Percentiles rank a stretch among this genome's conserved stretches.
Conservation (phyloP, 345 rosid genomes). For the Zanthoxylum bungeanum region DNA sequence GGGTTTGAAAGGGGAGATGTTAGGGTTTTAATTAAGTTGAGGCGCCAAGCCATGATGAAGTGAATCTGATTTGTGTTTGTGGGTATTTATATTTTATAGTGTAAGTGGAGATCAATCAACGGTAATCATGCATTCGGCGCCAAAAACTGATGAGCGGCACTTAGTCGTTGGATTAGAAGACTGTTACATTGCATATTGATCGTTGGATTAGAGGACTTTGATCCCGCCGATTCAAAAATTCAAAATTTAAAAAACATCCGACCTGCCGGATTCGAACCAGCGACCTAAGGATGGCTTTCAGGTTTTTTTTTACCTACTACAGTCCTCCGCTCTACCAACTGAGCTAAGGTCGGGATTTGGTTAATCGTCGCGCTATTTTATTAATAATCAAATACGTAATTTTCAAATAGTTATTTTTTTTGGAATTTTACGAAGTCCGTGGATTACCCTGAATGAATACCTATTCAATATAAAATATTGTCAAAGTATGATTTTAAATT, state of each 20-base stretch:
- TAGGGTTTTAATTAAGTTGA: conserved; percentile 19
- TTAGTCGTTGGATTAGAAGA: neutral
- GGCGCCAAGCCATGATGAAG: conserved; percentile 54
- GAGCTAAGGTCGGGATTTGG: conserved; percentile 76
- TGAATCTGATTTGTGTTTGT: too few relatives aligned
- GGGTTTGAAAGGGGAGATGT: conserved; percentile 6
- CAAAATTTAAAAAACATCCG: conserved; percentile 28
- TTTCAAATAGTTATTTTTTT: too few relatives aligned
- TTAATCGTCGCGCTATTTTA: fast-evolving
- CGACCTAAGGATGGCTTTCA: conserved; percentile 57
- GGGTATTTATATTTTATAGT: neutral
- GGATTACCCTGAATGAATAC: too few relatives aligned
- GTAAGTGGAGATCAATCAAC: neutral
- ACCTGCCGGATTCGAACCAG: conserved; percentile 89
- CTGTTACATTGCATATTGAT: neutral
- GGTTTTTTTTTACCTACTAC: conserved; percentile 31
- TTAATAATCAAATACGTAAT: too few relatives aligned
- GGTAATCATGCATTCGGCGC: neutral
- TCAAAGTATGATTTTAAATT: too few relatives aligned
- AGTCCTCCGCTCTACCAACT: conserved; percentile 96
- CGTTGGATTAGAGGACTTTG: neutral
- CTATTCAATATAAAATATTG: too few relatives aligned
- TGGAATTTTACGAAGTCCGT: too few relatives aligned
- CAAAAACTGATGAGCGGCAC: neutral
- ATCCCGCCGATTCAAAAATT: neutral